Conservation (phyloP, 1,284 basidiomycete genomes). For the Schizophyllum amplum region DNA sequence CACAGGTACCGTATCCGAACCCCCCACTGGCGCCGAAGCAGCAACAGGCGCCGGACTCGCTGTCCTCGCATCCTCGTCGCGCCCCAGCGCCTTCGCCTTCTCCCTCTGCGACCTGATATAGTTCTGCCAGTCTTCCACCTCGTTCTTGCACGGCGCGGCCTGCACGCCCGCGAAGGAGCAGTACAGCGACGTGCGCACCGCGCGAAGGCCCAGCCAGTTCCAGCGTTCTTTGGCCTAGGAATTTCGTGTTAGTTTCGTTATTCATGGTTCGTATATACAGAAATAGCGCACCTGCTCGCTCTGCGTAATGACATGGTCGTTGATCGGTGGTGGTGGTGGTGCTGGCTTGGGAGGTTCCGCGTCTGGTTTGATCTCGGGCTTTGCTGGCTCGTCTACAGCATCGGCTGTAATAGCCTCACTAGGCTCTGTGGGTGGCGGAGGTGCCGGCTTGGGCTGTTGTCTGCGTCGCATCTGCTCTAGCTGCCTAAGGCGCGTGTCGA, state of each 20-base stretch:
- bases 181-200: conserved; percentile 33
- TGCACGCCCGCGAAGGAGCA: conserved; percentile 31
- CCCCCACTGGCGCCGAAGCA: conserved; percentile 1
- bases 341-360: conserved; percentile 15
- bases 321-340: conserved; percentile 29
- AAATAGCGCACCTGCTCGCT: conserved; percentile 50
- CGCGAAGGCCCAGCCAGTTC: conserved; percentile 73
- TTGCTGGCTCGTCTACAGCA: conserved; percentile 34
- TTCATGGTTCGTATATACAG: conserved; percentile 1
- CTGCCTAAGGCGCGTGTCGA: conserved; percentile 50
- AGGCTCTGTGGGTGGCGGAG: background rate
- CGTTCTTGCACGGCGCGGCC: conserved; percentile 67
- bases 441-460: background rate
- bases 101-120: conserved; percentile 49
- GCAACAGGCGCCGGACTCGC: conserved; percentile 6
- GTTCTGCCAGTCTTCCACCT: conserved; percentile 46
- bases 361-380: conserved; percentile 31
- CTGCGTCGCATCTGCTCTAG: conserved; percentile 32
- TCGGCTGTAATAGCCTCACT: conserved; percentile 20
- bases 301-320: conserved; percentile 41
- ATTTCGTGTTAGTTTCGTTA: conserved; percentile 2
- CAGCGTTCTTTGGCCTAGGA: conserved; percentile 61
- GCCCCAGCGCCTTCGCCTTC: conserved; percentile 39
- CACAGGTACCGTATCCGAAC: background rate
- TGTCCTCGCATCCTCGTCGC: conserved; percentile 24